phyloP scores from a whole-genome alignment of 2,329 filamentous ascomycete species.

The Knoxdaviesia capensis region DNA sequence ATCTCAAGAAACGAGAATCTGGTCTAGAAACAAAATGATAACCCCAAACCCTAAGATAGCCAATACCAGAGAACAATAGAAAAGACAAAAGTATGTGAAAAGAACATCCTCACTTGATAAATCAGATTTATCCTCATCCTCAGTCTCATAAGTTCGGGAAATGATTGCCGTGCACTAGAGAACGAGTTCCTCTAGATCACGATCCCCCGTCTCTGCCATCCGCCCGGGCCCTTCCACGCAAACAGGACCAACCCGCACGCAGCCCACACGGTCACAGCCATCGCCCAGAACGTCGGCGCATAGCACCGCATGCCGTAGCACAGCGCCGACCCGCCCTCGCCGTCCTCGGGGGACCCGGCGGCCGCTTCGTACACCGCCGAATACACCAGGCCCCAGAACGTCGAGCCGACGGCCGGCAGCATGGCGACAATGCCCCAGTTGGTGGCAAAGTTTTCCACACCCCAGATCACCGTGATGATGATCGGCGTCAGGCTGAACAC shows the following conservation, averaged over 20 bases:
- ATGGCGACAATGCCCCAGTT: constrained; percentile 95
- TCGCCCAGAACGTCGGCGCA: constrained; percentile 64
- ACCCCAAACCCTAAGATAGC: no score
- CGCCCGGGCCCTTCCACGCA: constrained; percentile 62
- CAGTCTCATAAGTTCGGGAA: no score
- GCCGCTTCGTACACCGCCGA: constrained; percentile 57
- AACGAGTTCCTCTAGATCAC: constrained; percentile 23
- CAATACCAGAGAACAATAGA: no score
- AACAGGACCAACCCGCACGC: constrained; percentile 52
- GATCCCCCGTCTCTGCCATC: constrained; percentile 61
- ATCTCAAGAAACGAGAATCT: no score
- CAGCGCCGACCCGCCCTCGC: constrained; percentile 4
- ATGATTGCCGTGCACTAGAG: no score
- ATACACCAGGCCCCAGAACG: constrained; percentile 83
- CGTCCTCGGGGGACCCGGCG: constrained; percentile 21
- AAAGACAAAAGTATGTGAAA: no score
- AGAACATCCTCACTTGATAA: no score
- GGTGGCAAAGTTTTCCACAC: constrained; percentile 93
- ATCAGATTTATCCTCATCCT: no score
- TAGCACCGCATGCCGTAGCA: constrained; percentile 77
- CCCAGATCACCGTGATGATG: constrained; percentile 93
- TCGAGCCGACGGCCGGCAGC: constrained; percentile 71
- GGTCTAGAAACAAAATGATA: no score
- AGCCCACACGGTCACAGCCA: constrained; percentile 60
- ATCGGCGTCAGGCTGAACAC: constrained; percentile 80